Base-by-base conservation (phyloP, 176 grass and related monocot species). In the Lolium rigidum region DNA sequence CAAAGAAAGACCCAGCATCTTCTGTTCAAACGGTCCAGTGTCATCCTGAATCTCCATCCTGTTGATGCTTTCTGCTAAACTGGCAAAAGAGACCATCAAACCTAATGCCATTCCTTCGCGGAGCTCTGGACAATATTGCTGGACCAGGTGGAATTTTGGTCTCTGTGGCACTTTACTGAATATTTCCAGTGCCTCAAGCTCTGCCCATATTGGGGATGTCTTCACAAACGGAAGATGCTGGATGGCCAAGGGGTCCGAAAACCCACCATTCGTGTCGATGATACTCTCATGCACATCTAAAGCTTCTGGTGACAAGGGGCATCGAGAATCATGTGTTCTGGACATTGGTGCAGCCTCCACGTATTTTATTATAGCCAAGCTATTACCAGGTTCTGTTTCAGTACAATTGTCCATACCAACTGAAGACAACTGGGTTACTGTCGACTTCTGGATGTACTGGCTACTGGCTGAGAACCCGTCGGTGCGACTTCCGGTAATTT, bases 81-180 rank as follows among this genome's bases (percentile, higher is more conserved):
- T 81, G 64, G 86, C 87, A 20, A 92, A 97, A 41, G 84, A 84
- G 39, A 90, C 4, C 90, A 97, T 97, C 68, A 93, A 49, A 68
- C 95, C 95, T 47, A 94, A 70, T 16, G 92, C 86, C 87, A 75
- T 88, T 31, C 88, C 92, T 89, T 97, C 95, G 11, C 86, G 73
- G 20, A 94, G 69, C 47, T 84, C 80, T 46, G 80, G 73, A 74
- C 44, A 47, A 39, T 89, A 63, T 44, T 82, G 64, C 80, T 79
- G 56, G 21, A 89, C 67, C 38, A 54, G 72, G 26, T 31, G 17
- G 74, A 94, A 94, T 70, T 87, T 59, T 63, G 92, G 92, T 41
- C 47, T 64, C 50, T 94, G 92, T 1, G 84, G 84, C 41, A 89
- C 54, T 39, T 43, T 58, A 37, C 21, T 73, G 80, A 94, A 91